Percentiles rank a stretch among this genome's conserved stretches.
These are phyloP conservation scores for Conticribra weissflogii DNA, from an alignment of 108 stramenopile genomes.

Conservation along the genomic window DNA sequence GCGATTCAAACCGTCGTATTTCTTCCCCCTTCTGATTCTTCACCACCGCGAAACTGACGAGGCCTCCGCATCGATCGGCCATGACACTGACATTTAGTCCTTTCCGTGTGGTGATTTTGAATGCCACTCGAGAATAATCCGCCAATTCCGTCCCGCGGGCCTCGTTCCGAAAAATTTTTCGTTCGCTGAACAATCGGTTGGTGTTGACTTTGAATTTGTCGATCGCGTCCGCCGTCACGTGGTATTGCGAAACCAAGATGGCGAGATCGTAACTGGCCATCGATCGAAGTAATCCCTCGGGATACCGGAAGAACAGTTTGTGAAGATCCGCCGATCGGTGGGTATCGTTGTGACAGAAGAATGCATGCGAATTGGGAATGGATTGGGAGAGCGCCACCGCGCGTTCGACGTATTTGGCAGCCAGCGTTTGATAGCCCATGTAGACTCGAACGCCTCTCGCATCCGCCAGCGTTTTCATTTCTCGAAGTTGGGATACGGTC, in stretches of 20 bases:
- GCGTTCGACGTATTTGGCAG: conserved; percentile 61
- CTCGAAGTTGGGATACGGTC: conserved; percentile 62
- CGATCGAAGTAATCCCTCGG: conserved; percentile 86
- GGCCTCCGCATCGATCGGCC: conserved; percentile 84
- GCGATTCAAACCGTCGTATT: conserved; percentile 60
- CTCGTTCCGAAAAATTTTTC: conserved; percentile 36
- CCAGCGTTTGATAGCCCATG: conserved; percentile 89
- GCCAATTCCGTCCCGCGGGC: conserved; percentile 44
- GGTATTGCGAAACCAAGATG: conserved; percentile 71
- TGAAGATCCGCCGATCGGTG: conserved; percentile 57
- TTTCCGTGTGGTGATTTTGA: conserved; percentile 63
- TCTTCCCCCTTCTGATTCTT: conserved; percentile 59
- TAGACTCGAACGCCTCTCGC: conserved; percentile 53
- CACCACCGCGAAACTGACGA: conserved; percentile 77
- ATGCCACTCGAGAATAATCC: conserved; percentile 72
- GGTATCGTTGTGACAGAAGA: conserved; percentile 86
- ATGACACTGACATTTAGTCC: conserved; percentile 66
- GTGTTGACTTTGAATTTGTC: conserved; percentile 60
- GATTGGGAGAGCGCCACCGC: conserved; percentile 49
- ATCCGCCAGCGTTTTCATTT: conserved; percentile 56
- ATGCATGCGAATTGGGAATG: conserved; percentile 44
- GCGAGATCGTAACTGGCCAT: conserved; percentile 91
- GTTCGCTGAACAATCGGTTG: conserved; percentile 65
- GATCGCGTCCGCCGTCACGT: conserved; percentile 62
- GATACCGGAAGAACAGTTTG: conserved; percentile 67